Conservation (phyloP, 177 flowering plant genomes). For the Vitis hybrid region DNA sequence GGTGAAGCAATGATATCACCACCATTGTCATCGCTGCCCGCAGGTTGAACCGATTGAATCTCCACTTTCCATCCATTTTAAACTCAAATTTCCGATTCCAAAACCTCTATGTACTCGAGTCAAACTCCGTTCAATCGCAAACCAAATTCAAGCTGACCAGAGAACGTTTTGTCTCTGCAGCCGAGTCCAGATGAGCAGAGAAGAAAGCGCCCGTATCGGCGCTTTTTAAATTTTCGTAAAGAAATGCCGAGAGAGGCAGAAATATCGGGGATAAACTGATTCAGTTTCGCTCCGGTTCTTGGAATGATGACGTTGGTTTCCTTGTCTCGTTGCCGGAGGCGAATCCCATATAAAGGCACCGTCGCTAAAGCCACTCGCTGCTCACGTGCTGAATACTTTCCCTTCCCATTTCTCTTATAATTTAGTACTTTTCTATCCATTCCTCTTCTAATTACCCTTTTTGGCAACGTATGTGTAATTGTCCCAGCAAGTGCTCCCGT, state of each 20-base stretch:
- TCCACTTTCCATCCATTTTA: constrained; percentile 21
- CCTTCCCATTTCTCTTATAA: neutral
- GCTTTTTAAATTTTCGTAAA: neutral
- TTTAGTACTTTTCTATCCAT: neutral
- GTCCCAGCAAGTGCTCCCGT: no score
- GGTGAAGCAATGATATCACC: constrained; percentile 3
- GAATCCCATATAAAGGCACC: constrained; percentile 11
- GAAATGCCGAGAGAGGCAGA: neutral
- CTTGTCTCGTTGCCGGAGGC: neutral
- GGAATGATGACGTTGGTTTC: neutral
- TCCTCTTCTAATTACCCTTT: no score
- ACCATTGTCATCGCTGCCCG: constrained; percentile 3
- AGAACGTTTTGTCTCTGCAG: neutral
- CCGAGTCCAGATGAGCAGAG: constrained; percentile 10
- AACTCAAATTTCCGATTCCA: neutral
- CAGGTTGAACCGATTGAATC: constrained; percentile 13
- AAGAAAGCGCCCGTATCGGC: constrained; percentile 24
- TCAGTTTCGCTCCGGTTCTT: neutral
- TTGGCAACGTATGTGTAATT: no score
- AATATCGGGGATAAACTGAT: neutral
- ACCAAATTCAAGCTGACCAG: constrained; percentile 1
- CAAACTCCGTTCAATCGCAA: no score
- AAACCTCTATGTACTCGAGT: no score
- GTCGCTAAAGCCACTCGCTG: constrained; percentile 7
- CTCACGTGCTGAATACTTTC: constrained; percentile 3